Evolutionary conservation across 768 basidiomycete species (phyloP).

Genomic region (Zangia roseola): DNA sequence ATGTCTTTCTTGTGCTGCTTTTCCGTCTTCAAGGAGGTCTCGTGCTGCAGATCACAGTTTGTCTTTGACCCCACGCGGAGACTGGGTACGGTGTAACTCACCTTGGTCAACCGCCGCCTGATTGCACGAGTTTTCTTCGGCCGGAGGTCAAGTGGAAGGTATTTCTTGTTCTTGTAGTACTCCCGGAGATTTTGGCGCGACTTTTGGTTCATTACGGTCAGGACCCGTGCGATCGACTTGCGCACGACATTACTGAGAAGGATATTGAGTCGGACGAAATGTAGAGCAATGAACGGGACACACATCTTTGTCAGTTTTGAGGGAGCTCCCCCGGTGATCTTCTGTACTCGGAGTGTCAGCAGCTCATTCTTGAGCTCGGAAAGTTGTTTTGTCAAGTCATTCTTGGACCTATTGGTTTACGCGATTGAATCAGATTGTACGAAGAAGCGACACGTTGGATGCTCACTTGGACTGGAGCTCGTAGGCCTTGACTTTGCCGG

Average conservation of each 20-base stretch:
- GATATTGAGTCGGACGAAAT: background rate
- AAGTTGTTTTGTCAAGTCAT: constrained; percentile 94
- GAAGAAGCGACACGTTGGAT: background rate
- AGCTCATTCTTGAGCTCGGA: constrained; percentile 95
- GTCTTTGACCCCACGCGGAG: constrained; percentile 1
- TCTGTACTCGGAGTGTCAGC: constrained; percentile 91
- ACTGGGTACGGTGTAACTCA: constrained; percentile 34
- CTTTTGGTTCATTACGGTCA: constrained; percentile 99
- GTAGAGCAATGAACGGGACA: constrained; percentile 28
- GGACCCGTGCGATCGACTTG: constrained; percentile 96
- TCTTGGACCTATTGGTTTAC: constrained; percentile 71
- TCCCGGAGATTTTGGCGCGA: constrained; percentile 94
- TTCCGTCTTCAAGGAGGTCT: constrained; percentile 81
- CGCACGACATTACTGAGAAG: constrained; percentile 83
- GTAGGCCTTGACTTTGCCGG: constrained; percentile 93
- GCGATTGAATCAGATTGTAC: constrained; percentile 9
- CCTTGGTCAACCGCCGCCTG: constrained; percentile 90
- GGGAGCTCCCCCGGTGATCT: constrained; percentile 93
- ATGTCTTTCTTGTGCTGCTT: constrained; percentile 92
- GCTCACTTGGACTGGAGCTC: constrained; percentile 93
- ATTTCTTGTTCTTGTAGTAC: constrained; percentile 97
- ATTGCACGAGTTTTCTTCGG: constrained; percentile 98
- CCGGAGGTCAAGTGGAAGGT: constrained; percentile 95
- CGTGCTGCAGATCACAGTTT: constrained; percentile 53
- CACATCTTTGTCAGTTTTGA: constrained; percentile 98